These are phyloP conservation scores for Gremmenia infestans DNA, from an alignment of 2,329 filamentous ascomycete genomes.

Conservation along the genomic window DNA sequence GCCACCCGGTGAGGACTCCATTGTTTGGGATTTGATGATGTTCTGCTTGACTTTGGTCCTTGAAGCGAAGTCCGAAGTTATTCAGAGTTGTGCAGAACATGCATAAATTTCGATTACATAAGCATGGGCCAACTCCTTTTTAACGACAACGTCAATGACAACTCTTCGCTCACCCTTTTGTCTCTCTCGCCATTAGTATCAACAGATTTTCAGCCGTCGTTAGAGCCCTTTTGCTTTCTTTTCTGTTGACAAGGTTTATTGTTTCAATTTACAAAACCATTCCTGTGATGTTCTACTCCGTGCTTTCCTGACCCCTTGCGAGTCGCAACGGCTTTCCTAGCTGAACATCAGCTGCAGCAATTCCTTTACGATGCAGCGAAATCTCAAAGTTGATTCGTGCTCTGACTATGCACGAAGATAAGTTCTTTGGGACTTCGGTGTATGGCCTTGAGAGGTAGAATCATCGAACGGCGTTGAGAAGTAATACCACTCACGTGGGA, in stretches of 20 bases:
- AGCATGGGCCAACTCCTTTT: background rate
- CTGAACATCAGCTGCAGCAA: no score
- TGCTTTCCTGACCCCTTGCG: no score
- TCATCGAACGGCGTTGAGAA: background rate
- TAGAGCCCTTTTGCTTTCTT: no score
- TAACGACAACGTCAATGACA: background rate
- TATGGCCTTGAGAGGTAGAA: background rate
- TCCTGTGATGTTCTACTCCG: no score
- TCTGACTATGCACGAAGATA: no score
- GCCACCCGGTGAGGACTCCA: slow-evolving; percentile 17
- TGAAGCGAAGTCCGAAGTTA: background rate
- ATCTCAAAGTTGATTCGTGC: no score
- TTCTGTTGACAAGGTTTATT: no score
- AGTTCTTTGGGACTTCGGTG: no score
- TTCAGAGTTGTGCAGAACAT: background rate
- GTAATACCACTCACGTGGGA: background rate
- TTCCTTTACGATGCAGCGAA: no score
- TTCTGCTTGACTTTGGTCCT: background rate
- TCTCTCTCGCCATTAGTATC: background rate
- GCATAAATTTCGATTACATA: background rate
- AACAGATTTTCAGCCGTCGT: background rate
- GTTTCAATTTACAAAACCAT: no score
- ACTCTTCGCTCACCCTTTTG: background rate
- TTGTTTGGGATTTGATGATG: slow-evolving; percentile 4
- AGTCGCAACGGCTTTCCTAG: no score